A percentile compares a stretch with the other conserved stretches of the same genome.
Evolutionary conservation across 441 rosid species (phyloP).

Genomic region (Metrosideros polymorpha): DNA sequence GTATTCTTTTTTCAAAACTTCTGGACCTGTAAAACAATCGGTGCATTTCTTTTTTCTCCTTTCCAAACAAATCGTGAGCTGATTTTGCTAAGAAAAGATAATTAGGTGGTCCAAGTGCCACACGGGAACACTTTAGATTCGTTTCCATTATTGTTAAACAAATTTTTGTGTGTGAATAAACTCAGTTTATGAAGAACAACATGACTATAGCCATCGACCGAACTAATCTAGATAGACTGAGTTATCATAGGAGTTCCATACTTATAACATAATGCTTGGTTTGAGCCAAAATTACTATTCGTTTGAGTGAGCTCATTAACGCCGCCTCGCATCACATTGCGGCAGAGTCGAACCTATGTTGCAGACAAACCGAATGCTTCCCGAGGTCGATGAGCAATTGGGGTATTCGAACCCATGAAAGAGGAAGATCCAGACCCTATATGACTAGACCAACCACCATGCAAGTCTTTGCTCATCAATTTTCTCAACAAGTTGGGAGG

Average conservation of each 20-base stretch:
- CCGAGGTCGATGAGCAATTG: background rate
- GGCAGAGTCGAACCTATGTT: background rate
- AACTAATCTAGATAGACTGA: fast-evolving
- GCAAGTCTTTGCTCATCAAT: no score
- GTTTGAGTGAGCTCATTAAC: background rate
- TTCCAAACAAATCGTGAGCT: background rate
- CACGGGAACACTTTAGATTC: no score
- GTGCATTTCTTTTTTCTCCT: background rate
- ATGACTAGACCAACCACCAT: no score
- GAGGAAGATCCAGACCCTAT: no score
- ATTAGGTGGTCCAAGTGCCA: background rate
- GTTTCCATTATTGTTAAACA: background rate
- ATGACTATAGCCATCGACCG: background rate
- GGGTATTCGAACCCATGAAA: no score
- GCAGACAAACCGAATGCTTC: background rate
- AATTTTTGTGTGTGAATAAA: background rate
- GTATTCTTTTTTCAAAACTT: background rate
- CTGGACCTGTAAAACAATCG: fast-evolving
- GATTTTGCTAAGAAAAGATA: background rate
- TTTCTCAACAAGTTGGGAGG: no score
- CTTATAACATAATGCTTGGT: no score
- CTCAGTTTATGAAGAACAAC: background rate
- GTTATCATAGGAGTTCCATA: background rate
- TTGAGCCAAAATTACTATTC: no score
- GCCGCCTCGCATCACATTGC: no score